phyloP scores from a whole-genome alignment of 495 filamentous ascomycete genomes.

The Beverwykella pulmonaria region DNA sequence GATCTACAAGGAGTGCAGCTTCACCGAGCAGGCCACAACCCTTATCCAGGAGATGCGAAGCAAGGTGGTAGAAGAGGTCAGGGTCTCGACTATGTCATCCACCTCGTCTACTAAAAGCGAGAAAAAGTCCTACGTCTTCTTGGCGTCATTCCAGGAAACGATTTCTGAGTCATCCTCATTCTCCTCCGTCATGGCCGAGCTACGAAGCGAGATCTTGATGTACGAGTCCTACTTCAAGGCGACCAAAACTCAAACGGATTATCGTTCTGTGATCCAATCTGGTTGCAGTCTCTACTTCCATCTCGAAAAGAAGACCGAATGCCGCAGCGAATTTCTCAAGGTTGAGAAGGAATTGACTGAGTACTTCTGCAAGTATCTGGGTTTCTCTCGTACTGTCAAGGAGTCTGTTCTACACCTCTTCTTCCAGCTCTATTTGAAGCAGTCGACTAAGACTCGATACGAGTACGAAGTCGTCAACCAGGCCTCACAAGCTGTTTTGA shows the following conservation, averaged over 20 bases:
- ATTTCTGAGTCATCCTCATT: conserved; percentile 45
- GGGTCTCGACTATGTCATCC: conserved; percentile 40
- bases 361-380: conserved; percentile 57
- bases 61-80: conserved; percentile 53
- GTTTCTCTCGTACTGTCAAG: conserved; percentile 51
- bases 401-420: conserved; percentile 27
- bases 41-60: conserved; percentile 60
- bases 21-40: conserved; percentile 55
- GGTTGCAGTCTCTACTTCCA: conserved; percentile 58
- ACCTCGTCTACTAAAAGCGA: conserved; percentile 43
- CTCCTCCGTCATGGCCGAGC: conserved; percentile 60
- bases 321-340: conserved; percentile 43
- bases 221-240: conserved; percentile 58
- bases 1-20: conserved; percentile 58
- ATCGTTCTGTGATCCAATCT: conserved; percentile 29
- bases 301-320: conserved; percentile 43
- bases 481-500: conserved; percentile 17
- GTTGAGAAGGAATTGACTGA: conserved; percentile 58
- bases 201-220: conserved; percentile 59
- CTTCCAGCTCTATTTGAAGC: conserved; percentile 34
- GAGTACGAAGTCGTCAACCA: conserved; percentile 32
- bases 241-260: conserved; percentile 37
- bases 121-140: conserved; percentile 58
- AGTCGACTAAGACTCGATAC: conserved; percentile 23
- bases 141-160: conserved; percentile 62